Base-by-base conservation (phyloP, 2,329 filamentous ascomycete genomes). In the Venturia aucupariae region DNA sequence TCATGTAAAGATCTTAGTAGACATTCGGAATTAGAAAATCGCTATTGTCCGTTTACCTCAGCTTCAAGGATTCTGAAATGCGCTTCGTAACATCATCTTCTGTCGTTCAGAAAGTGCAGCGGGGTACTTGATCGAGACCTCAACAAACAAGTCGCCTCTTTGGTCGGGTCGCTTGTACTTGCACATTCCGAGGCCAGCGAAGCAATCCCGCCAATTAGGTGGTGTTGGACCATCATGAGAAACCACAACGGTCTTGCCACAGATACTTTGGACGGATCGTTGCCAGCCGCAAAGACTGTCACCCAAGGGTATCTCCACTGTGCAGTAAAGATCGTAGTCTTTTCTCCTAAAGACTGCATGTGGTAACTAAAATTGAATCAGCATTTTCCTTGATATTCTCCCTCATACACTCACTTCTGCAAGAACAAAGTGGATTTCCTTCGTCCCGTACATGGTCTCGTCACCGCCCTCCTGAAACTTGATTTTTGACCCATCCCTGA, bases 1-100 rank as follows among this genome's bases (percentile, higher is more conserved):
- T 6, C 73, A 75, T 61, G 70, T 75, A 39, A 76, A 75, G 67
- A 75, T 75, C 44, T 59, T 76, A 61, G 73, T 75, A 55, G 51
- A 55, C 15, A 55, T 35, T 35, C 51, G 19, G 15, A 55, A 55
- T 27, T 35, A n/a, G 10, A 35, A 4, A 6, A 35, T 32, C 15
- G 27, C 13, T 30, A 11, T 35, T 35, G 27, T n/a, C 17, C 8
- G 4, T 24, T 1, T 22, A 17, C 22, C 30, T 32, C 19, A 8
- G 13, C 30, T 32, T 57, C 30, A 57, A 57, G 51, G 51, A 35
- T 57, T 57, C 15, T 57, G 51, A 42, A 64, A 51, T 22, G 64
- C 64, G 24, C 35, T 24, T 51, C 60, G 41, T 32, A 65, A 17
- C 27, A 64, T 15, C 57, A 30, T 54, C 27, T 65, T 65, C 60